Evolutionary conservation across 2,329 filamentous ascomycete genomes (phyloP).

Genomic region (Monilinia vaccinii-corymbosi): DNA sequence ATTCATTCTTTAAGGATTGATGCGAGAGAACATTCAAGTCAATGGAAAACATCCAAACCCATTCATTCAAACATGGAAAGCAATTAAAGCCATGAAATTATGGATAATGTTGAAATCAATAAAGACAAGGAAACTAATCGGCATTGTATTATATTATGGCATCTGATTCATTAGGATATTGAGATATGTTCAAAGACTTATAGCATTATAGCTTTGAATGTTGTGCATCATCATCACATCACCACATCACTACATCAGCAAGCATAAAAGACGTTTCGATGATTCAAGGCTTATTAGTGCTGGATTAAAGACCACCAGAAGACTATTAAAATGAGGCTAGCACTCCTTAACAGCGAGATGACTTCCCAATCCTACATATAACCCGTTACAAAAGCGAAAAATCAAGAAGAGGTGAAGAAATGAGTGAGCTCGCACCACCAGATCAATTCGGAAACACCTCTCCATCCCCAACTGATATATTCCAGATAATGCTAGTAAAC

Average conservation of each 20-base stretch:
- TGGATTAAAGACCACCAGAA: not conserved
- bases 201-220: no score
- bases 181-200: no score
- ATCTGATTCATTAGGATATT: no score
- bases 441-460: constrained; percentile 1
- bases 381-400: not conserved
- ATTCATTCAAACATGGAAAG: no score
- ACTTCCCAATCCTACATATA: not conserved
- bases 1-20: no score
- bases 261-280: not conserved
- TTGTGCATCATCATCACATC: no score
- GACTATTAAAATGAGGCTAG: not conserved
- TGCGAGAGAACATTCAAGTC: no score
- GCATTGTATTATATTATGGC: no score
- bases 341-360: not conserved
- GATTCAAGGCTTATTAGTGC: not conserved
- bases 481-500: not conserved
- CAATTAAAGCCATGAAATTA: no score
- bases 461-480: not conserved
- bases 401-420: constrained; percentile 2
- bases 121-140: no score
- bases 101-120: no score
- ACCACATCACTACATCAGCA: not conserved
- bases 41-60: no score
- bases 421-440: constrained; percentile 4